Conservation (phyloP, 306 rosid species). For the Cucumis melo region DNA sequence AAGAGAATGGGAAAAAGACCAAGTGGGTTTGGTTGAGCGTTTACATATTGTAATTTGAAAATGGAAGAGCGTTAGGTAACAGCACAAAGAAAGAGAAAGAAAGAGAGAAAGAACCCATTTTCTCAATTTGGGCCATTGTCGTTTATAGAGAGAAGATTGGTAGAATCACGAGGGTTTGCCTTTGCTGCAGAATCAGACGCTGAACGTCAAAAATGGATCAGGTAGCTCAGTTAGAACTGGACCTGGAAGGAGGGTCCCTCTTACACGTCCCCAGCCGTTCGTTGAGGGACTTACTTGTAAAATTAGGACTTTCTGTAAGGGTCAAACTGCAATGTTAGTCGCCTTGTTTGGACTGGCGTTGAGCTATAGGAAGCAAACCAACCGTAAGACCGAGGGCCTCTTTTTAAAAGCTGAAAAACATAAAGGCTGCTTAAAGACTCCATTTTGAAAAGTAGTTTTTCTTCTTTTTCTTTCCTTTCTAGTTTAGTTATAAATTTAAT, state of each 20-base stretch:
- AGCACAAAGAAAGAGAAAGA: not conserved
- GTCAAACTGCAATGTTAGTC: not conserved
- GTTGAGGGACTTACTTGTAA: not conserved
- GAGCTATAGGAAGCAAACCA: not conserved
- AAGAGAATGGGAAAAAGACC: not conserved
- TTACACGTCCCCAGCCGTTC: not conserved
- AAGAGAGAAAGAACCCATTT: not conserved
- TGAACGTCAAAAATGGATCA: not conserved
- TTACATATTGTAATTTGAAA: not conserved
- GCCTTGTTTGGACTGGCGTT: not conserved
- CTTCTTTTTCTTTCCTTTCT: too few relatives aligned
- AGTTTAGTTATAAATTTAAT: too few relatives aligned
- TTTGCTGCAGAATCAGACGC: not conserved
- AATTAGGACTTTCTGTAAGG: not conserved
- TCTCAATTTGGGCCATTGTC: not conserved
- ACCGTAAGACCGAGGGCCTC: not conserved
- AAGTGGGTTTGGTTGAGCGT: conserved; percentile 4
- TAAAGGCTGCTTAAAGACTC: too few relatives aligned
- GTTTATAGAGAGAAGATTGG: conserved; percentile 2
- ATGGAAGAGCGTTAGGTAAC: not conserved
- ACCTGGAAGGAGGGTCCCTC: not conserved
- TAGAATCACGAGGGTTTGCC: conserved; percentile 20
- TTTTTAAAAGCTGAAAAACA: not conserved
- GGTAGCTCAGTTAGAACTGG: not conserved
- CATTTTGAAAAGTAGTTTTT: too few relatives aligned